Conservation (phyloP, 257 asterid genomes). For the Verbascum thapsus region DNA sequence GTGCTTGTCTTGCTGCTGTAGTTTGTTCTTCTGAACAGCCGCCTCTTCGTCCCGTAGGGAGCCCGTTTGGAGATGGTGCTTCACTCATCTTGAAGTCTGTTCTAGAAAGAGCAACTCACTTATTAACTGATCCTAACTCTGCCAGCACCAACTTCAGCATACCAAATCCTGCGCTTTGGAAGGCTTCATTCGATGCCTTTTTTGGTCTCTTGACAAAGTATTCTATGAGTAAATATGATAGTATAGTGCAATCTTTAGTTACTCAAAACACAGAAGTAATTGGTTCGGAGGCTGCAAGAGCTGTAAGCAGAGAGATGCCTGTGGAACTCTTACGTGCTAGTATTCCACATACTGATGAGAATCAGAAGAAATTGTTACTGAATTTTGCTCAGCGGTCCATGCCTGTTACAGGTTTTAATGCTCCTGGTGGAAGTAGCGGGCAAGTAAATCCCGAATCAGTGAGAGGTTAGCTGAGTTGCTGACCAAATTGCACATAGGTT, state of each 20-base stretch:
- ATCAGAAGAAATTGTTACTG: conserved; percentile 62
- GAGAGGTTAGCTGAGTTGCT: conserved; percentile 33
- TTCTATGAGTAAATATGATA: conserved; percentile 72
- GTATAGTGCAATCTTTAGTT: conserved; percentile 66
- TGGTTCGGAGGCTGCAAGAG: conserved; percentile 70
- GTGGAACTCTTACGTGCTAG: conserved; percentile 91
- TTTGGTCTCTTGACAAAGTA: conserved; percentile 83
- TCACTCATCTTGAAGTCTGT: conserved; percentile 73
- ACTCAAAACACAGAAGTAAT: conserved; percentile 47
- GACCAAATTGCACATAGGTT: conserved; percentile 22
- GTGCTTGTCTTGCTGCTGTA: conserved; percentile 99
- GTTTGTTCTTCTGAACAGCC: conserved; percentile 97
- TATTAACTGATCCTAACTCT: conserved; percentile 58
- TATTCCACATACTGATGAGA: conserved; percentile 84
- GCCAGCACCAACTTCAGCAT: conserved; percentile 50
- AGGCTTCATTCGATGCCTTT: conserved; percentile 97
- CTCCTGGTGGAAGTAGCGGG: conserved; percentile 43
- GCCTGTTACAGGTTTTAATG: conserved; percentile 61
- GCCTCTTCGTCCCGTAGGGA: conserved; percentile 88
- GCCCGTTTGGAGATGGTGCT: conserved; percentile 91
- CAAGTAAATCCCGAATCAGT: conserved; percentile 47
- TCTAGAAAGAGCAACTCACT: conserved; percentile 73
- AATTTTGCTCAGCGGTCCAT: conserved; percentile 79
- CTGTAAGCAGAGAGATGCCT: conserved; percentile 93
- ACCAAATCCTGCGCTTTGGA: conserved; percentile 86